A percentile compares a stretch with the other conserved stretches of the same genome.
These are phyloP conservation scores for Populus hybrid DNA, from an alignment of 441 rosid species.

Conservation along the genomic window DNA sequence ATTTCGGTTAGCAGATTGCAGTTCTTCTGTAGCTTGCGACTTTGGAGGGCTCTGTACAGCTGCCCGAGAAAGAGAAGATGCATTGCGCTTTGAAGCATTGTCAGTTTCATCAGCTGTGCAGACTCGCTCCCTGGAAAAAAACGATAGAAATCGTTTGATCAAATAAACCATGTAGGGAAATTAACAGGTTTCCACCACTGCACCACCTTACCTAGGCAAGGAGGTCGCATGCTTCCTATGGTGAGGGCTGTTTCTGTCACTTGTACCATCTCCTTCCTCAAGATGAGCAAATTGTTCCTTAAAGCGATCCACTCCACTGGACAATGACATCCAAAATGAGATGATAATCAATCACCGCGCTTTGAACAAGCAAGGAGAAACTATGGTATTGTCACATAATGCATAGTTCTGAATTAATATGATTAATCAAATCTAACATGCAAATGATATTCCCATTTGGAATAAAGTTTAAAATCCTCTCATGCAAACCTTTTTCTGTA, in stretches of 20 bases:
- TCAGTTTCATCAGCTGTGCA: slow-evolving; percentile 46
- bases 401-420: too few relatives aligned
- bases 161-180: slow-evolving; percentile 5
- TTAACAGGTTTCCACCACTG: neutral
- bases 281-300: slow-evolving; percentile 91
- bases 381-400: too few relatives aligned
- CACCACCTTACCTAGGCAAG: slow-evolving; percentile 68
- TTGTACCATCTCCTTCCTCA: slow-evolving; percentile 67
- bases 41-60: slow-evolving; percentile 49
- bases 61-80: slow-evolving; percentile 39
- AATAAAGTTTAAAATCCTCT: neutral
- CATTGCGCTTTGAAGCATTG: slow-evolving; percentile 28
- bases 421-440: too few relatives aligned
- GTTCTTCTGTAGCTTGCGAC: slow-evolving; percentile 26
- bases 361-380: neutral
- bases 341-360: neutral
- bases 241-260: slow-evolving; percentile 49
- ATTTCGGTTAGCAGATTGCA: slow-evolving; percentile 32
- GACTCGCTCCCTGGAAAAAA: slow-evolving; percentile 65
- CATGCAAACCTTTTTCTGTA: too few relatives aligned
- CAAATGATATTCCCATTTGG: too few relatives aligned
- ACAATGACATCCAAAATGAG: neutral
- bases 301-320: slow-evolving; percentile 82
- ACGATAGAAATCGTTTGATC: neutral
- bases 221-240: slow-evolving; percentile 87